These are phyloP conservation scores for Lolium perenne DNA, from an alignment of 176 grass and related monocot species.

Conservation along the genomic window DNA sequence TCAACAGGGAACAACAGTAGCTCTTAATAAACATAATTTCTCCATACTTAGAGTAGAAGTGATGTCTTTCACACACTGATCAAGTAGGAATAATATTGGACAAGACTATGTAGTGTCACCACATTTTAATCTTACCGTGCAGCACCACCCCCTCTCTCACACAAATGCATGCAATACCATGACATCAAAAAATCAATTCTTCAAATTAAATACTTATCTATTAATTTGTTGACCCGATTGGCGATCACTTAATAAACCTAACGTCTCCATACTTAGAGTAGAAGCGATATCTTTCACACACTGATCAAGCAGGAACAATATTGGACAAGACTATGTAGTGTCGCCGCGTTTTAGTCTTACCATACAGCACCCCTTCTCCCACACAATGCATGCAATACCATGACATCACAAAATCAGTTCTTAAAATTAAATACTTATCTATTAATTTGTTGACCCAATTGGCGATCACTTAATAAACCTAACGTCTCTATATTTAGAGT, in stretches of 20 bases:
- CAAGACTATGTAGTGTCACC: neutral
- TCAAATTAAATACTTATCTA: neutral
- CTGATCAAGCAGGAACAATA: neutral
- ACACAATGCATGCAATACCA: neutral
- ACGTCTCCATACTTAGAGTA: no score
- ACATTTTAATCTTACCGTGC: neutral
- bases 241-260: no score
- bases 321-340: neutral
- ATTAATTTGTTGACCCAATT: neutral
- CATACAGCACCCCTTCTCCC: neutral
- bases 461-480: no score
- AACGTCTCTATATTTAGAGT: no score
- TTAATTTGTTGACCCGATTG: neutral
- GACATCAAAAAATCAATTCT: neutral
- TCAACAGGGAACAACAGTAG: neutral
- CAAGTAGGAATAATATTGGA: neutral
- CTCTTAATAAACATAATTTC: constrained; percentile 18
- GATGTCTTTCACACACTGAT: constrained; percentile 1
- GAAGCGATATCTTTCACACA: neutral
- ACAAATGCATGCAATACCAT: neutral
- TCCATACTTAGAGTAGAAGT: neutral
- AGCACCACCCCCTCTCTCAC: neutral
- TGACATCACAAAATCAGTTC: neutral
- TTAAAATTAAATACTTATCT: neutral
- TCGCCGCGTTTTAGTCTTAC: neutral